These are phyloP conservation scores for Hordeum pubiflorum DNA, from an alignment of 202 grass and related monocot species.

Conservation along the genomic window DNA sequence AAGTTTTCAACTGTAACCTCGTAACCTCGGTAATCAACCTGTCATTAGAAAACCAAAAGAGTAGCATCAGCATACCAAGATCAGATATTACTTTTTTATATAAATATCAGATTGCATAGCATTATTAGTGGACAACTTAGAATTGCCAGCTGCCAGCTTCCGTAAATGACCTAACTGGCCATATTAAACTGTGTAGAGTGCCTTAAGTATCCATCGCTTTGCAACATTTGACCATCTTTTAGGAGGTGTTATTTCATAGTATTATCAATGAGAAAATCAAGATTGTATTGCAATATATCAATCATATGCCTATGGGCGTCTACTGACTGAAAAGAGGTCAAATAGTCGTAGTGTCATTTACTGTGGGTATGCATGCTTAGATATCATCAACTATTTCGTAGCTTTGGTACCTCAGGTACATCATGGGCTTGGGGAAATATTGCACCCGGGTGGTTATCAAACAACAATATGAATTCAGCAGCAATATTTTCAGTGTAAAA, in stretches of 20 bases:
- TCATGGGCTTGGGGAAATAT: neutral
- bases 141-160: neutral
- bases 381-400: neutral
- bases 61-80: conserved; percentile 8
- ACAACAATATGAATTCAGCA: conserved; percentile 12
- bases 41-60: neutral
- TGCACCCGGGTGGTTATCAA: neutral
- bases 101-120: neutral
- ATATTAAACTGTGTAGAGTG: neutral
- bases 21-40: conserved; percentile 98
- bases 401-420: neutral
- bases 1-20: conserved; percentile 98
- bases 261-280: neutral
- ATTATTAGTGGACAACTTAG: neutral
- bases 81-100: neutral
- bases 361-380: neutral
- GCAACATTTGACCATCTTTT: neutral
- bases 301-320: neutral
- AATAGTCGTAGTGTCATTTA: neutral
- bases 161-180: neutral
- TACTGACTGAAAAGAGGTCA: neutral
- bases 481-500: conserved; percentile 6
- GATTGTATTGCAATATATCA: neutral
- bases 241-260: neutral
- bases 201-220: neutral